Percentiles rank a stretch among this genome's conserved stretches.
phyloP scores from a whole-genome alignment of 2,329 filamentous ascomycete species.

The Hirsutella rhossiliensis region DNA sequence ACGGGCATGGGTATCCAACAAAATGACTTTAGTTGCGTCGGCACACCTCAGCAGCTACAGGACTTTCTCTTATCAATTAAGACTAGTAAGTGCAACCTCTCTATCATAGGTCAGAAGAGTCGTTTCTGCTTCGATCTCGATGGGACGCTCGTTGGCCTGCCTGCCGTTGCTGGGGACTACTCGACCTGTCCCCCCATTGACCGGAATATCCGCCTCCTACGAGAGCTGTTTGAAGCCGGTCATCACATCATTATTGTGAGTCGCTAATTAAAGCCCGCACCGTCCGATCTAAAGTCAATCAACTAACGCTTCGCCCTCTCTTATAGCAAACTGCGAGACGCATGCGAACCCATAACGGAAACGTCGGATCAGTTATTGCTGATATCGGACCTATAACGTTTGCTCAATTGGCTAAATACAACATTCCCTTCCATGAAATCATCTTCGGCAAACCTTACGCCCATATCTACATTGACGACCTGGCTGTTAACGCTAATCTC shows the following conservation, averaged over 20 bases:
- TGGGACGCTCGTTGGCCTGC: constrained; percentile 16
- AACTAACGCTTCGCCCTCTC: no score
- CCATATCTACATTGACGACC: constrained; percentile 16
- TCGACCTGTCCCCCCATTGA: constrained; percentile 16
- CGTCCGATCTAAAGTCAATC: no score
- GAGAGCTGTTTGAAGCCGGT: constrained; percentile 15
- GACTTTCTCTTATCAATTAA: constrained; percentile 11
- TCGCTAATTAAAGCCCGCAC: no score
- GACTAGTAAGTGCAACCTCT: not conserved
- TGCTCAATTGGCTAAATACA: constrained; percentile 13
- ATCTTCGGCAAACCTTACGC: constrained; percentile 17
- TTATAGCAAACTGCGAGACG: constrained; percentile 14
- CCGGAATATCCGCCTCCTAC: constrained; percentile 15
- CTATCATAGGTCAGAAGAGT: constrained; percentile 11
- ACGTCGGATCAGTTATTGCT: constrained; percentile 14
- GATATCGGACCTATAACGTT: constrained; percentile 14
- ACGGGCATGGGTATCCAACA: not conserved
- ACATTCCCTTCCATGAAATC: constrained; percentile 16
- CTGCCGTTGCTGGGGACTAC: constrained; percentile 15
- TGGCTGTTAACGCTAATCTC: constrained; percentile 4
- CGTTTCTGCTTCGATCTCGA: constrained; percentile 20
- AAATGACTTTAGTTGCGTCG: constrained; percentile 14
- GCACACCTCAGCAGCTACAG: constrained; percentile 15
- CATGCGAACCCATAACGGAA: constrained; percentile 16
- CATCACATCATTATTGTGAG: constrained; percentile 18